A percentile compares a stretch with the other conserved stretches of the same genome.
These are phyloP conservation scores for Acanthamoeba triangularis DNA, from an alignment of 208 protist genomes.

Conservation along the genomic window DNA sequence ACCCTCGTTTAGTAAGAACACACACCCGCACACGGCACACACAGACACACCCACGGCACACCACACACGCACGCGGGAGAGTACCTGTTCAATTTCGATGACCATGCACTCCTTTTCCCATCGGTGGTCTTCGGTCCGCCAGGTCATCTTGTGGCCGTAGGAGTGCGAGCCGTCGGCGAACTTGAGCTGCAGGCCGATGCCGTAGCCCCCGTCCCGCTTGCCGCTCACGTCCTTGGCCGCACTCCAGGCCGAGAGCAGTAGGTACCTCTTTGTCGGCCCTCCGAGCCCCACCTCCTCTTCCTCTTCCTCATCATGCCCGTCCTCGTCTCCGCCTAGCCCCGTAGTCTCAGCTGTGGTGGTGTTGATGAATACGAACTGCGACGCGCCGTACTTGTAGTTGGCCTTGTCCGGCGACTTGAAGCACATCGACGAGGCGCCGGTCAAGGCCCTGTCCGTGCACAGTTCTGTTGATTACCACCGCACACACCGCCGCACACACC, in stretches of 20 bases:
- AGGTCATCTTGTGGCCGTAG: conserved; percentile 66
- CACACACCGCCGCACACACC: background rate
- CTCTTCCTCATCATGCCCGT: background rate
- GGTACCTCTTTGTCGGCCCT: background rate
- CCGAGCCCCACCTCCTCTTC: no score
- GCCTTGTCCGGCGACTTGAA: conserved; percentile 30
- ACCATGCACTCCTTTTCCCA: conserved; percentile 44
- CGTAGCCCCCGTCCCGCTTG: conserved; percentile 26
- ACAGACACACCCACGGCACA: no score
- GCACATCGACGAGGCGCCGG: conserved; percentile 3
- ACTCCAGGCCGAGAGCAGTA: conserved; percentile 45
- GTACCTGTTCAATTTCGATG: background rate
- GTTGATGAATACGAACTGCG: conserved; percentile 28
- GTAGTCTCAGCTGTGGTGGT: background rate
- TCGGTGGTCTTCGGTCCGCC: conserved; percentile 6
- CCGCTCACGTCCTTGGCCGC: conserved; percentile 24
- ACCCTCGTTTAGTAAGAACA: background rate
- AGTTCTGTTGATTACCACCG: background rate
- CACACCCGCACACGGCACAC: no score
- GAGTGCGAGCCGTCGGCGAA: conserved; percentile 22
- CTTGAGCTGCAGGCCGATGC: background rate
- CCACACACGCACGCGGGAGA: no score
- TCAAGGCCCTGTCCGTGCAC: background rate
- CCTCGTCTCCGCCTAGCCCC: background rate
- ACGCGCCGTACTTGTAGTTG: conserved; percentile 28